Evolutionary conservation across 257 asterid species (phyloP), one percentile per base, ranked within the genome.

Genomic region (Solanum gandarillasii): DNA sequence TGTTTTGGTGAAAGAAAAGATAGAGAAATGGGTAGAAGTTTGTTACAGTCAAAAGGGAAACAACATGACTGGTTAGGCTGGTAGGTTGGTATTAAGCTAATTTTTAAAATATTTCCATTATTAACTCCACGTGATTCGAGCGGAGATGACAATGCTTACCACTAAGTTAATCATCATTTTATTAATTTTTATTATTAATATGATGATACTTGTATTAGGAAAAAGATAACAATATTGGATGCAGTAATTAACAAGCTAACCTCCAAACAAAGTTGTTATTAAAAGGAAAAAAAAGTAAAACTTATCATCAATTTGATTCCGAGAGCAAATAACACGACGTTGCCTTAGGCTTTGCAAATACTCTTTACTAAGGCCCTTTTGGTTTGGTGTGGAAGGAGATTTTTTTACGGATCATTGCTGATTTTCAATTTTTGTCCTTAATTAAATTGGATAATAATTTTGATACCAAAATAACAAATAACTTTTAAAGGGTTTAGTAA

Each of bases 11-110:
- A 18, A 43, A 2, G 38, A 82, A 13, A 58, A 7, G 62, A 55
- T 13, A 21, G 20, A 29, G 52, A 35, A 12, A 4, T 93, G 92
- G 12, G 91, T 92, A 91, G 86, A 89, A 91, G 81, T 78, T 12
- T 89, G 65, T 87, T 87, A 92, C 87, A 25, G 36, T 41, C 62
- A 41, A 39, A 25, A 39, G 13, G n/a, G 7, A 13, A 39, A 2
- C 6, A 72, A 32, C 89, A 88, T 29, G 90, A 70, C 34, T 52
- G 74, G 21, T 83, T 27, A 32, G 73, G 12, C 35, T 32, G 74
- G 23, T 58, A 3, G 78, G 78, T 52, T 43, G 55, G 55, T 12
- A 43, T 43, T 43, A 12, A 10, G 62, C 23, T 52, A 52, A 48
- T 48, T 48, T 14, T 14, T 0, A 52, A 52, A 52, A 52, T 52